Evolutionary conservation across 176 grass and related monocot genomes (phyloP), one percentile per base, ranked within the genome.

Genomic region (Calamus simplicifolius): DNA sequence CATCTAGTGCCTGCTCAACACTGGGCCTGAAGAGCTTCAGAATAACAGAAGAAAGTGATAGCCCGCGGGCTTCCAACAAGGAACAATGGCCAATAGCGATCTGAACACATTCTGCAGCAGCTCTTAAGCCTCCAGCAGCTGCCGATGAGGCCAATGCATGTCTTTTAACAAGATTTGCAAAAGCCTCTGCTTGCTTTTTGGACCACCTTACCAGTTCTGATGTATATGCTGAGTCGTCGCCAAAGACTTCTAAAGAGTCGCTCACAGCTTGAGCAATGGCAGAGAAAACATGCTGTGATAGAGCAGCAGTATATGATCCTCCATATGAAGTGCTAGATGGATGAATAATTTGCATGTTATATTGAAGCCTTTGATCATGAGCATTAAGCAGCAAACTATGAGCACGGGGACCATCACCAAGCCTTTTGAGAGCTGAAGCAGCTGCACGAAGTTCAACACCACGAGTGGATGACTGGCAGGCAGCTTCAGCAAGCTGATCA

Each of bases 371-470:
- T 73, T 91, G 87, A 77, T 67, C 80, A 73, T 97, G 93, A 62
- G 93, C 87, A 64, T 59, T 85, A 31, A 97, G 75, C 66, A 97
- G 73, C 29, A 97, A 75, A 61, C 81, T 88, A 62, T 91, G 87
- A 60, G 93, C 93, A 68, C 87, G 83, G 59, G 93, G 87, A 25
- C 93, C 87, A 72, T 97, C 92, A 25, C 92, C 92, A 51, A 97
- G 81, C 76, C 92, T 90, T 74, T 91, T 91, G 72, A 97, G 92
- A 76, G 92, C 92, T 69, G 87, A 87, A 70, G 86, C 83, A 0
- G 92, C 87, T 72, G 84, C 92, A 27, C 92, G 87, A 80, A 97
- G 92, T 79, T 97, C 92, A 67, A 90, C 72, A 18, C 92, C 92
- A 85, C 75, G 64, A 53, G 87, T 91, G 51, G 92, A 97, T 49